A percentile compares a stretch with the other conserved stretches of the same genome.
Conservation (phyloP, 106 monocot species). For the Xerophyta viscosa region DNA sequence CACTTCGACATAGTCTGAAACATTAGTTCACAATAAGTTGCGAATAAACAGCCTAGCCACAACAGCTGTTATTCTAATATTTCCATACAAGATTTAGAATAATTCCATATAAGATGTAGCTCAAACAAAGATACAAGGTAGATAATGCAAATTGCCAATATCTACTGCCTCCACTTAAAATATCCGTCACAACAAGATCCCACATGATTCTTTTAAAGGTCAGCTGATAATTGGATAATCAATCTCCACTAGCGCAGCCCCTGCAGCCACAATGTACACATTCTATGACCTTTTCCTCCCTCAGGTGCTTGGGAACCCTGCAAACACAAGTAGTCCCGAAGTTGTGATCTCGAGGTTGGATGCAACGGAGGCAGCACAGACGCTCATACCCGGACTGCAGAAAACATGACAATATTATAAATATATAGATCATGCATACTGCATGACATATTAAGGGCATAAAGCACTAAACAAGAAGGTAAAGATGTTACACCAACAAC, state of each 20-base stretch:
- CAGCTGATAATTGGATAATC: not conserved
- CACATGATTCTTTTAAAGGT: not conserved
- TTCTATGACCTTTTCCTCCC: constrained; percentile 95
- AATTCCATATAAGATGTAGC: too few relatives aligned
- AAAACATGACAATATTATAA: not conserved
- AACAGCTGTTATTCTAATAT: too few relatives aligned
- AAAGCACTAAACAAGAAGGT: too few relatives aligned
- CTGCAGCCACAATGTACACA: constrained; percentile 89
- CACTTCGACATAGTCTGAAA: too few relatives aligned
- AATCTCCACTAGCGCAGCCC: constrained; percentile 93
- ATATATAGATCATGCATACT: not conserved
- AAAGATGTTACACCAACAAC: too few relatives aligned
- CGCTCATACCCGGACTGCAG: constrained; percentile 86
- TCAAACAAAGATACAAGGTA: too few relatives aligned
- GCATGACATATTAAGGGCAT: too few relatives aligned
- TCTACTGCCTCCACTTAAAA: too few relatives aligned
- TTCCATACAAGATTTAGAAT: too few relatives aligned
- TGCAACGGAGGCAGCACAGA: constrained; percentile 91
- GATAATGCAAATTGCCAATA: too few relatives aligned
- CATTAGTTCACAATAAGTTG: too few relatives aligned
- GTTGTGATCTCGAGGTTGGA: constrained; percentile 93
- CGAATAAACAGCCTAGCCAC: too few relatives aligned
- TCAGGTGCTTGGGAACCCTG: constrained; percentile 82
- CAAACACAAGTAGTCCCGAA: constrained; percentile 90
- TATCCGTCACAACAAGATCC: constrained; percentile 1